Evolutionary conservation across 2,329 filamentous ascomycete species (phyloP), one percentile per base, ranked within the genome.

Genomic region (Claviceps humidiphila): DNA sequence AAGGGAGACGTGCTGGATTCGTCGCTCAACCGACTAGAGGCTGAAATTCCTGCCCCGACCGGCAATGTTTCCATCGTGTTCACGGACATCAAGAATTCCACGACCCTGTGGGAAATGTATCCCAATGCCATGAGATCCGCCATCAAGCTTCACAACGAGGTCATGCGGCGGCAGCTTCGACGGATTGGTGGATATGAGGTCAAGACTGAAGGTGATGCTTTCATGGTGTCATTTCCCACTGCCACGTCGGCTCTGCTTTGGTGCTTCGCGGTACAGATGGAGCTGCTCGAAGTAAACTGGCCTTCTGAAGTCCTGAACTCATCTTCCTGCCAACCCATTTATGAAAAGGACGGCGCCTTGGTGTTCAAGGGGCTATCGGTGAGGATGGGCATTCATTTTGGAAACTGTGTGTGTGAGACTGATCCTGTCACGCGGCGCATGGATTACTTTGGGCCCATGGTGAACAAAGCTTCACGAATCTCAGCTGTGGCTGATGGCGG

Each of bases 371-470:
- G 93, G 55, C 72, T 98, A 50, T 96, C 90, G 11, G 93, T 98
- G 43, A 82, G 93, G 54, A 98, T 98, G 93, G 93, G 93, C 61
- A 89, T 95, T 55, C 93, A 98, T 67, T 98, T 86, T 80, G 93
- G 93, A 58, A 83, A 87, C 54, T 93, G 91, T 5, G 89, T 98
- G 60, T 95, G 89, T 64, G 93, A 98, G 68, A 86, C 85, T 48
- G 93, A 98, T 67, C 93, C 93, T 0, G 90, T 98, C 49, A 98
- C 93, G 1, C 85, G 90, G 53, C 89, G 93, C 57, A 98, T 98
- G 93, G 93, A 98, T 63, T 98, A 98, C 71, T 98, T 97, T 65
- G 93, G 93, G 0, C 93, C 93, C 14, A 98, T 98, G 89, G 93
- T 98, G 62, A 98, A 98, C 70, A 90, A 94, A 63, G 89, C 93